These are phyloP conservation scores for Ogataea ramenticola DNA, from an alignment of 805 yeast genomes.

Conservation along the genomic window DNA sequence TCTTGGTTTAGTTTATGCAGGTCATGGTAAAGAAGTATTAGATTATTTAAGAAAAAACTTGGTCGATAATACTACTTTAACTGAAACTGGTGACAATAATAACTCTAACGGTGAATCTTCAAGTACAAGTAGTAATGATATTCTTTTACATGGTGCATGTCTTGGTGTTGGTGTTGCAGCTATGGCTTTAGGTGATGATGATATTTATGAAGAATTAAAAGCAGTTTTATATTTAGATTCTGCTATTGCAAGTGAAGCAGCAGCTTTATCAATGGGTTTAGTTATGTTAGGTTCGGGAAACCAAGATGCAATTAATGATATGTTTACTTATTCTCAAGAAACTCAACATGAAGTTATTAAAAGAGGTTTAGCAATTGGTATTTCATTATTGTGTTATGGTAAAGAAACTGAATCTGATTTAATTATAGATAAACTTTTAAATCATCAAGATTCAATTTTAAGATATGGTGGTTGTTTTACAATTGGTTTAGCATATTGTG, in stretches of 20 bases:
- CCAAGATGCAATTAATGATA: constrained; percentile 59
- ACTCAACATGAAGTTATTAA: constrained; percentile 94
- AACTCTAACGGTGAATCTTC: constrained; percentile 23
- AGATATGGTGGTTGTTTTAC: constrained; percentile 97
- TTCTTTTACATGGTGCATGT: constrained; percentile 90
- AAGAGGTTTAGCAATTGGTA: constrained; percentile 86
- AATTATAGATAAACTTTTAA: constrained; percentile 56
- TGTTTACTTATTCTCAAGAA: constrained; percentile 87
- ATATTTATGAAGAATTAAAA: constrained; percentile 73
- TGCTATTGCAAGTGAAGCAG: constrained; percentile 93
- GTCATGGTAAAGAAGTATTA: constrained; percentile 85
- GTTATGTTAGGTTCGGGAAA: constrained; percentile 90
- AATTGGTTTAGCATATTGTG: constrained; percentile 92
- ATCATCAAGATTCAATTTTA: constrained; percentile 72
- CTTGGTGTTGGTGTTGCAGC: constrained; percentile 95
- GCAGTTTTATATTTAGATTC: constrained; percentile 83
- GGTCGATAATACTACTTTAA: constrained; percentile 42
- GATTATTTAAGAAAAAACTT: constrained; percentile 70
- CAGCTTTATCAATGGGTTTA: constrained; percentile 93
- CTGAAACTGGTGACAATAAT: constrained; percentile 14
- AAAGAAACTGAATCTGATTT: constrained; percentile 75
- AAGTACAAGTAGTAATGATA: constrained; percentile 55
- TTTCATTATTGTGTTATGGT: constrained; percentile 82
- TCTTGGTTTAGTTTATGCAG: constrained; percentile 89
- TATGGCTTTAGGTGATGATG: constrained; percentile 77